Conservation (phyloP, 768 basidiomycete genomes). For the Collybiopsis luxurians region DNA sequence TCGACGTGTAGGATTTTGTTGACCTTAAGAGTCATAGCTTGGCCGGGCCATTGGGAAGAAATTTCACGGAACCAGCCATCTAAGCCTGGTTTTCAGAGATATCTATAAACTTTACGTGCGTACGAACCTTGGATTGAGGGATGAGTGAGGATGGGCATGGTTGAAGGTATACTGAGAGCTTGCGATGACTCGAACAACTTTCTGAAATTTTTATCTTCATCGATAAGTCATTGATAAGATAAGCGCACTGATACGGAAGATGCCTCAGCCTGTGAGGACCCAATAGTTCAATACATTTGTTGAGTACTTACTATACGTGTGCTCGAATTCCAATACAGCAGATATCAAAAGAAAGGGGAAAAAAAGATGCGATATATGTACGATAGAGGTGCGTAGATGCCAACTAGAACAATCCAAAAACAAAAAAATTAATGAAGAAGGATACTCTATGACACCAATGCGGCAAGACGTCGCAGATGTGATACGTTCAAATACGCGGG, state of each 20-base stretch:
- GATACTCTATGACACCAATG: slow-evolving; percentile 67
- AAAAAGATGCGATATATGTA: not conserved
- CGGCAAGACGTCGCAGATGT: slow-evolving; percentile 83
- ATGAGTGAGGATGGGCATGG: slow-evolving; percentile 59
- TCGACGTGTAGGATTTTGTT: slow-evolving; percentile 93
- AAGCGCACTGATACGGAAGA: not conserved
- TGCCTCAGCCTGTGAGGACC: not conserved
- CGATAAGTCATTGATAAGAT: not conserved
- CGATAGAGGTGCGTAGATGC: not conserved
- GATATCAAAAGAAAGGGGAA: not conserved
- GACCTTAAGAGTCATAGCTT: slow-evolving; percentile 97
- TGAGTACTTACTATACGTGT: not conserved
- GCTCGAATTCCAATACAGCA: slow-evolving; percentile 6
- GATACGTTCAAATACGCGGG: slow-evolving; percentile 90
- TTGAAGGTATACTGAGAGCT: not conserved
- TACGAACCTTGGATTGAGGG: slow-evolving; percentile 50
- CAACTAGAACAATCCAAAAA: slow-evolving; percentile 3
- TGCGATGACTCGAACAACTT: not conserved
- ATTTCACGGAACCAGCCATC: slow-evolving; percentile 98
- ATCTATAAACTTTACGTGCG: not conserved
- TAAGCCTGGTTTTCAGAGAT: slow-evolving; percentile 4
- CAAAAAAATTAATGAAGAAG: slow-evolving; percentile 2
- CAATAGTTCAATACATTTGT: not conserved
- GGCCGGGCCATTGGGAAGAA: slow-evolving; percentile 94
- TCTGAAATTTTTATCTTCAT: not conserved